Percentiles rank a stretch among this genome's conserved stretches.
These are phyloP conservation scores for Tuber aestivum DNA, from an alignment of 495 filamentous ascomycete species.

Conservation along the genomic window DNA sequence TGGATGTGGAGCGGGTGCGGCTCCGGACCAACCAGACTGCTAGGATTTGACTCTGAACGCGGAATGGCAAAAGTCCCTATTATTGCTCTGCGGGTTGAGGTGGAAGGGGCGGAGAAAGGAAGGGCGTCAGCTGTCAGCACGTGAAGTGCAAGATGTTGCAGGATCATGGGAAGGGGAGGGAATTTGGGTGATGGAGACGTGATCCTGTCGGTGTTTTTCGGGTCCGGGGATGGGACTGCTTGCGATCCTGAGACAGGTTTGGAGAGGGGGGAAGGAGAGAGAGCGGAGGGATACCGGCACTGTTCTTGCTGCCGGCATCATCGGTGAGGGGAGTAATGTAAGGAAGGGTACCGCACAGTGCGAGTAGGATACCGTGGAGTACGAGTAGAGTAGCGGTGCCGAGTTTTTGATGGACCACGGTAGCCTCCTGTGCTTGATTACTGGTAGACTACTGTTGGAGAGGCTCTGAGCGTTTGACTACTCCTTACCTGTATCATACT, in stretches of 20 bases:
- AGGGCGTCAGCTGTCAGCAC: background rate
- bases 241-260: background rate
- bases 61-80: background rate
- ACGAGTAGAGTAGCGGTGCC: background rate
- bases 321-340: too few species aligned
- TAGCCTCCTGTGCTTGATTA: background rate
- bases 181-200: background rate
- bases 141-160: background rate
- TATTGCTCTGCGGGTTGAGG: background rate
- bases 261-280: background rate
- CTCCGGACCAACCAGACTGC: background rate
- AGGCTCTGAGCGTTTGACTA: background rate
- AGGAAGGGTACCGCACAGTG: background rate
- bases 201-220: background rate
- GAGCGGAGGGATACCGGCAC: too few species aligned
- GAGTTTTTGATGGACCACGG: background rate
- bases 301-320: background rate
- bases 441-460: too few species aligned
- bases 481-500: background rate
- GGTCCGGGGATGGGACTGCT: background rate
- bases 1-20: background rate
- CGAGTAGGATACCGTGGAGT: background rate
- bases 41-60: too few species aligned
- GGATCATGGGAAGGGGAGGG: background rate
- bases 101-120: background rate